A percentile compares a stretch with the other conserved stretches of the same genome.
Conservation (phyloP, 305 asterid species). For the Euphrasia arctica region DNA sequence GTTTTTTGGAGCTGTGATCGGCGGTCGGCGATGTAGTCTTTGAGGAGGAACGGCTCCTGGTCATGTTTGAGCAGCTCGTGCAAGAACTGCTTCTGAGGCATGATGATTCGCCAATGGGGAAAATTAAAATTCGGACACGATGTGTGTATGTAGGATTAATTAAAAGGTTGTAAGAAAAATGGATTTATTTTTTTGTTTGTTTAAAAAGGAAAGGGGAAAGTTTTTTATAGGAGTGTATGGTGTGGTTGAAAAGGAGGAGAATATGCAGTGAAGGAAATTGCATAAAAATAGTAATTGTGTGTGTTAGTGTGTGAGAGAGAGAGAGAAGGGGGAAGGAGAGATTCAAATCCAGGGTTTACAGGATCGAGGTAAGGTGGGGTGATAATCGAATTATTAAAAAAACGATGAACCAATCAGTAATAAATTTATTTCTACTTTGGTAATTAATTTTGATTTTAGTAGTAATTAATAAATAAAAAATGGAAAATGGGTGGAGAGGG, state of each 20-base stretch:
- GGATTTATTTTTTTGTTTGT: too few relatives aligned
- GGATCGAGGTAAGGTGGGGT: constrained; percentile 55
- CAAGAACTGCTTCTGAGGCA: constrained; percentile 49
- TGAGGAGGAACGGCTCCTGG: constrained; percentile 82
- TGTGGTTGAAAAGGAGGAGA: constrained; percentile 22
- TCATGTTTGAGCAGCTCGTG: constrained; percentile 73
- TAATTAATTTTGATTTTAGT: neutral
- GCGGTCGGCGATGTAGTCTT: constrained; percentile 53
- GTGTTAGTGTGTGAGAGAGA: neutral
- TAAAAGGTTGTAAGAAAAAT: too few relatives aligned
- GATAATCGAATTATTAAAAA: constrained; percentile 23
- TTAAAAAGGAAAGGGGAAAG: constrained; percentile 9
- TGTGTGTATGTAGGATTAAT: too few relatives aligned
- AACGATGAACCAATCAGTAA: constrained; percentile 14
- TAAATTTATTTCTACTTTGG: neutral
- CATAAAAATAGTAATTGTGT: constrained; percentile 25
- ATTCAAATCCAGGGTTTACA: constrained; percentile 38
- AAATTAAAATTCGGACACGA: neutral
- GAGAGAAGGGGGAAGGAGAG: constrained; percentile 26
- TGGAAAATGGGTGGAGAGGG: neutral
- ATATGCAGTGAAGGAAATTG: constrained; percentile 29
- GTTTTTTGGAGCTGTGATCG: constrained; percentile 40
- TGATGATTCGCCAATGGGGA: constrained; percentile 10
- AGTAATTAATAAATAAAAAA: neutral
- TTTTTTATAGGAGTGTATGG: neutral